phyloP scores from a whole-genome alignment of 495 filamentous ascomycete genomes.

The Trypethelium eluteriae region DNA sequence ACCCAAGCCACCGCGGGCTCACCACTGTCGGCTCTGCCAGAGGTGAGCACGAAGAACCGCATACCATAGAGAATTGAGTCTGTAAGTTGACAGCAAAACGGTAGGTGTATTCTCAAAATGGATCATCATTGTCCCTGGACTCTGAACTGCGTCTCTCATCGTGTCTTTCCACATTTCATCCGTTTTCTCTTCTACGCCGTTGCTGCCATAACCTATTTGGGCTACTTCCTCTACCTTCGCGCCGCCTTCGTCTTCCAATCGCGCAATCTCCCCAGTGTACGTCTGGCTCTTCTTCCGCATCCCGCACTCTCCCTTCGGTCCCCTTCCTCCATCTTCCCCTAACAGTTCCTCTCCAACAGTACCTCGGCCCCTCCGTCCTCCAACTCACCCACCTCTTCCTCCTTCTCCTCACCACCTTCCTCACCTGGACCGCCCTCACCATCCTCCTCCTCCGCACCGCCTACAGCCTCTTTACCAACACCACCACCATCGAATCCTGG shows the following conservation, averaged over 20 bases:
- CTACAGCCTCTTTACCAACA: constrained; percentile 52
- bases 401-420: constrained; percentile 50
- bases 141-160: constrained; percentile 81
- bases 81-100: constrained; percentile 9
- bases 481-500: constrained; percentile 88
- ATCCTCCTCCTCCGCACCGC: constrained; percentile 57
- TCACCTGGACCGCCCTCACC: constrained; percentile 57
- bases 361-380: constrained; percentile 62
- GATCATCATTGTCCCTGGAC: constrained; percentile 99
- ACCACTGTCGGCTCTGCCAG: constrained; percentile 84
- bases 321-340: background rate
- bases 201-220: constrained; percentile 56
- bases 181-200: constrained; percentile 80
- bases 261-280: constrained; percentile 60
- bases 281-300: constrained; percentile 19
- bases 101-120: constrained; percentile 88
- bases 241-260: constrained; percentile 55
- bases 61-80: background rate
- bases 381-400: constrained; percentile 62
- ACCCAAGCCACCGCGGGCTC: constrained; percentile 75
- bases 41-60: constrained; percentile 41
- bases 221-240: constrained; percentile 52
- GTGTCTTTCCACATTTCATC: constrained; percentile 81
- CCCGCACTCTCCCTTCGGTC: background rate
- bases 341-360: constrained; percentile 36